Evolutionary conservation across 768 basidiomycete genomes (phyloP).

Genomic region (Termitomyces sp.): DNA sequence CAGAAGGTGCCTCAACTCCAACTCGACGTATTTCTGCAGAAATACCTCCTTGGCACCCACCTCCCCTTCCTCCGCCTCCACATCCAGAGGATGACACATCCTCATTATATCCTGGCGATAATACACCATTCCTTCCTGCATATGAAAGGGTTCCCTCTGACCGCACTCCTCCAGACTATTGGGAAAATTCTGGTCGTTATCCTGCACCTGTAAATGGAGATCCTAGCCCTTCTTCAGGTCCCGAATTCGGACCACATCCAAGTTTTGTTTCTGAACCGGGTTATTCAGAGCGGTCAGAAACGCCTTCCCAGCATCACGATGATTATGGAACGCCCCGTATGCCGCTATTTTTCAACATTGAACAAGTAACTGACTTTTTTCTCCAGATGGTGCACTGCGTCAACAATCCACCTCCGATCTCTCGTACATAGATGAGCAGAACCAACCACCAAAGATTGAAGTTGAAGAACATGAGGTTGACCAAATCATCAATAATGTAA

Average conservation of each 20-base stretch:
- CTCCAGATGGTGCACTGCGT: neutral
- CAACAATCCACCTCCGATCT: constrained; percentile 15
- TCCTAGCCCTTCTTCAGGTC: neutral
- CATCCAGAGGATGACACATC: constrained; percentile 9
- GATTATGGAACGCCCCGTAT: neutral
- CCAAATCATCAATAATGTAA: neutral
- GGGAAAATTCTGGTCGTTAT: neutral
- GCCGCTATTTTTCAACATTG: neutral
- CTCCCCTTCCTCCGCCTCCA: neutral
- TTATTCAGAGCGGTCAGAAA: constrained; percentile 1
- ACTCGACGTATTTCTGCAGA: neutral
- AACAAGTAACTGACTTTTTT: neutral
- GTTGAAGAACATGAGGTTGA: neutral
- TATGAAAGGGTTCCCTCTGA: constrained; percentile 8
- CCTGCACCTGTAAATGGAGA: neutral
- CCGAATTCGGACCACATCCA: neutral
- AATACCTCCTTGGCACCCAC: constrained; percentile 6
- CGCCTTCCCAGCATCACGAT: constrained; percentile 1
- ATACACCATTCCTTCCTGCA: constrained; percentile 4
- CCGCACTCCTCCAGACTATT: constrained; percentile 1
- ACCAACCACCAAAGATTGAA: neutral
- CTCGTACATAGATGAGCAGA: constrained; percentile 14
- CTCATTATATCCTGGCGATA: constrained; percentile 13
- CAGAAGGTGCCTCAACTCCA: neutral
- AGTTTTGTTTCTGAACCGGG: neutral